Evolutionary conservation across 176 grass and related monocot genomes (phyloP).

Genomic region (Rhynchospora tenuis): DNA sequence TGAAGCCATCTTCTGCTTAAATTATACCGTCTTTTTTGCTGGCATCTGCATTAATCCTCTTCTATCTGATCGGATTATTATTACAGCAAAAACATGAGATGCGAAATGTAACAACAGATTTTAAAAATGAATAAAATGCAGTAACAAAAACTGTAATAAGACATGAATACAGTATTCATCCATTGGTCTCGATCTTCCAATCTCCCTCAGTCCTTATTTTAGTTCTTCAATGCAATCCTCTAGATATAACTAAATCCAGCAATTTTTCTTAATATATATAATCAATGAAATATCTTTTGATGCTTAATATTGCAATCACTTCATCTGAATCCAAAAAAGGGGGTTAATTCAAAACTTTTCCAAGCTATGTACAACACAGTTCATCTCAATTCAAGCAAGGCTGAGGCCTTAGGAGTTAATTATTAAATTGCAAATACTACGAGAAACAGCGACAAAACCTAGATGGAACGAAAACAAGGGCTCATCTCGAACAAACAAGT

Average conservation of each 20-base stretch:
- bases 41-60: neutral
- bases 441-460: neutral
- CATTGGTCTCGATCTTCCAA: neutral
- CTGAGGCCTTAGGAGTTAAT: too few species aligned
- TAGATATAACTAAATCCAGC: neutral
- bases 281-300: neutral
- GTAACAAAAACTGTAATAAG: neutral
- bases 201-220: neutral
- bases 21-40: neutral
- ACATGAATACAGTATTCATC: neutral
- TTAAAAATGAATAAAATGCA: neutral
- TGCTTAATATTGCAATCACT: neutral
- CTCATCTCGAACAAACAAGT: too few species aligned
- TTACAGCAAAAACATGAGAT: neutral
- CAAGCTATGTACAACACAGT: neutral
- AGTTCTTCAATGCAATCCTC: neutral
- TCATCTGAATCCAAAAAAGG: neutral
- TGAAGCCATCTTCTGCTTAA: conserved; percentile 37
- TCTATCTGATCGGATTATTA: neutral
- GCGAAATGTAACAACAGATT: neutral
- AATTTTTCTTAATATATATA: neutral
- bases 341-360: neutral
- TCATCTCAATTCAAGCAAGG: neutral
- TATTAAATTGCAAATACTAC: neutral
- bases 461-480: neutral